These are phyloP conservation scores for Eragrostis tef DNA, from an alignment of 202 grass and related monocot genomes.

Conservation along the genomic window DNA sequence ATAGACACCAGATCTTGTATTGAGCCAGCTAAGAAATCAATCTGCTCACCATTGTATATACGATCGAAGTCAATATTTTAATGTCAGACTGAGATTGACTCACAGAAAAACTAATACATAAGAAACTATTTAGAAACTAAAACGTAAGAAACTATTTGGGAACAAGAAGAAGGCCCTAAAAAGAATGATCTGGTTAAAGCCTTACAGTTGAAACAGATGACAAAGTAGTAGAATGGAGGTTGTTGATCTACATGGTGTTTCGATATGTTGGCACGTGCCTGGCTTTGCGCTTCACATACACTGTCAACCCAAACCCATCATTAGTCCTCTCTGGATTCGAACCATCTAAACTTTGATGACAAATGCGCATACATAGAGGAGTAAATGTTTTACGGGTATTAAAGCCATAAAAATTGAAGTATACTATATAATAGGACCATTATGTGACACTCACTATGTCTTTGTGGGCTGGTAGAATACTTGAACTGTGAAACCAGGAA, in stretches of 20 bases:
- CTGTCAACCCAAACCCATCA: constrained; percentile 20
- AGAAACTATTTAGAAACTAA: no score
- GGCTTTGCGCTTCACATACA: constrained; percentile 15
- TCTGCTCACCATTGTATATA: no score
- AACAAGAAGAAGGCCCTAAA: no score
- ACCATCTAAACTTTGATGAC: constrained; percentile 24
- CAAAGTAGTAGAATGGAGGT: constrained; percentile 30
- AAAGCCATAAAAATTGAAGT: background rate
- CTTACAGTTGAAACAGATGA: constrained; percentile 63
- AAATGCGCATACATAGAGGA: background rate
- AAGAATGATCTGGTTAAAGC: background rate
- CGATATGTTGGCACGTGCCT: constrained; percentile 34
- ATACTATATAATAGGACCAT: background rate
- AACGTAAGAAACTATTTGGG: no score
- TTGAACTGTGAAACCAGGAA: constrained; percentile 43
- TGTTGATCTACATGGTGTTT: constrained; percentile 45
- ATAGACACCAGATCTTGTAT: no score
- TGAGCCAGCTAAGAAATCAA: no score
- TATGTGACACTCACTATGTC: constrained; percentile 41
- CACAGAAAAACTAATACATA: no score
- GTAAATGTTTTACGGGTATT: background rate
- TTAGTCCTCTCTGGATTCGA: constrained; percentile 29
- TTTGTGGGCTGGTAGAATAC: constrained; percentile 46
- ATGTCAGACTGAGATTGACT: no score
- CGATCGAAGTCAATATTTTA: no score